Evolutionary conservation across 495 filamentous ascomycete genomes (phyloP).

Genomic region (Tuber aestivum): DNA sequence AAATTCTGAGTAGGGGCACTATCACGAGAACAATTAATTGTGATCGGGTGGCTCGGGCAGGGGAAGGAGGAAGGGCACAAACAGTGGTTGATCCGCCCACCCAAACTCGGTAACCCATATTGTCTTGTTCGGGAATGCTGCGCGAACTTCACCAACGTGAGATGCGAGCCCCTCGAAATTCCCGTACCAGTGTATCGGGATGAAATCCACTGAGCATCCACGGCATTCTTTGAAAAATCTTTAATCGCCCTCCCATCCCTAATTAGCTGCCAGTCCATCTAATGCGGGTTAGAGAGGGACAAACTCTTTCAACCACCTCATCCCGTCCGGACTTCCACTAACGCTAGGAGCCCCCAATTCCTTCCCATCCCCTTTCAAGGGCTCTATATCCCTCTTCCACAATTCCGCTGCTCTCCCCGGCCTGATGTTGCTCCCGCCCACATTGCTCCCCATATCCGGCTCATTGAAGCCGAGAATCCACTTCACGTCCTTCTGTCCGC

Average conservation of each 20-base stretch:
- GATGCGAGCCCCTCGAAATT: constrained; percentile 66
- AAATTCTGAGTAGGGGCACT: constrained; percentile 52
- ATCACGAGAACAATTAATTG: constrained; percentile 4
- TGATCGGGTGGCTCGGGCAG: not conserved
- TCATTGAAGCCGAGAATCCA: constrained; percentile 71
- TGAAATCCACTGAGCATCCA: constrained; percentile 62
- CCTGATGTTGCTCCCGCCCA: constrained; percentile 56
- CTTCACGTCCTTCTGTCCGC: constrained; percentile 53
- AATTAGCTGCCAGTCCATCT: not conserved
- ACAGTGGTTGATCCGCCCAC: constrained; percentile 34
- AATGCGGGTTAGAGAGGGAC: constrained; percentile 35
- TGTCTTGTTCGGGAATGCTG: constrained; percentile 36
- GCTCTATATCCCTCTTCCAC: constrained; percentile 63
- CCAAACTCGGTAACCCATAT: constrained; percentile 40
- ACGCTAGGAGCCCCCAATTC: constrained; percentile 57
- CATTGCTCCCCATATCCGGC: constrained; percentile 52
- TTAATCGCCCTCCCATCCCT: not conserved
- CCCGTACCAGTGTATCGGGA: constrained; percentile 72
- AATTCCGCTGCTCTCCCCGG: constrained; percentile 55
- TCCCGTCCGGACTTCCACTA: constrained; percentile 52
- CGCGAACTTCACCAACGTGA: constrained; percentile 59
- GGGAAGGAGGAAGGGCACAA: constrained; percentile 15
- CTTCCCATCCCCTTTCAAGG: constrained; percentile 54
- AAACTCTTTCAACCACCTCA: constrained; percentile 60
- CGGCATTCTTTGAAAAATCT: constrained; percentile 27